Base-by-base conservation (phyloP, 2,329 filamentous ascomycete species). In the Cercospora sp. region DNA sequence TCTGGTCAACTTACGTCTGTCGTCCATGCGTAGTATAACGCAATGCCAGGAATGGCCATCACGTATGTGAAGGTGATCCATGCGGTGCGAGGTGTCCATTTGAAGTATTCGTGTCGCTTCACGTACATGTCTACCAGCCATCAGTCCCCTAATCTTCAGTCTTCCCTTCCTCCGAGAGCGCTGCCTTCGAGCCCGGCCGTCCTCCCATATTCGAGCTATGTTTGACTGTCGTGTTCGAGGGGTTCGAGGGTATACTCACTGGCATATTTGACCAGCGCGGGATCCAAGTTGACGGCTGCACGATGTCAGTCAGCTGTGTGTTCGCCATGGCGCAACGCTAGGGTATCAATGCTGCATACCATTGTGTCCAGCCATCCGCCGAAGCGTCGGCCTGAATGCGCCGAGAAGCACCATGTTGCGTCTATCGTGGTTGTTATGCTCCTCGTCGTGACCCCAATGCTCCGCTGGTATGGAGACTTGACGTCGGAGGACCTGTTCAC, bases 81-180 rank as follows among this genome's bases (percentile, higher is more conserved):
- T 32, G 92, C 93, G 57, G 93, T 97, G 77, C 91, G 87, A 63
- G 89, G 87, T 40, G 91, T 98, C 92, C 93, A 98, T 81, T 93
- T 88, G 87, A 98, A 99, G 87, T 92, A 97, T 83, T 93, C 93
- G 87, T 94, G 90, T 73, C 95, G 91, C 84, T 92, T 93, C 77
- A 87, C 85, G 77, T 87, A 88, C 89, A 97, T 91, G 80, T 91
- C 94, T 97, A 77, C 75, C 45, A 28, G n/a, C 45, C 21, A 64
- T 72, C 51, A 71, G 64, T 65, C 40, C 26, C 53, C 66, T 62
- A 49, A 16, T 37, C 16, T 45, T 55, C 62, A 24, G 66, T 13
- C 34, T 63, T 21, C 58, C 32, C n/a, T 12, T 28, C 49, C 49
- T n/a, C 49, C 24, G 12, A 28, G 12, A 28, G 5, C 49, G 26